Percentiles rank a stretch among this genome's conserved stretches.
These are phyloP conservation scores for Clitopilus hobsonii DNA, from an alignment of 768 basidiomycete genomes.

Conservation along the genomic window DNA sequence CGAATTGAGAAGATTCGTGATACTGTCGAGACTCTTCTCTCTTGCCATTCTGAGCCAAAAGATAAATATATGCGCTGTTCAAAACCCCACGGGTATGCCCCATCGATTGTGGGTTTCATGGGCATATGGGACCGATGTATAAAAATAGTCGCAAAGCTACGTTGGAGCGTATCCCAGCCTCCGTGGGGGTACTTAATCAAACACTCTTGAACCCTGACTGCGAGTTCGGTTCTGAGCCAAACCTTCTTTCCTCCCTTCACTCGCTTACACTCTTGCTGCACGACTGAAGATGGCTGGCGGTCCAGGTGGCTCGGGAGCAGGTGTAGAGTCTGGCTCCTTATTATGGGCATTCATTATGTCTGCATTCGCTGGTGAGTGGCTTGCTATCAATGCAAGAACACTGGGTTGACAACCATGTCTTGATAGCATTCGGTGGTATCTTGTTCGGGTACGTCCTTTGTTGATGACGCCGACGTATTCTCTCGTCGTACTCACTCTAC, in stretches of 20 bases:
- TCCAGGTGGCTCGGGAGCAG: constrained; percentile 27
- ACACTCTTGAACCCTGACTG: constrained; percentile 3
- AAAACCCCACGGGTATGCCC: not conserved
- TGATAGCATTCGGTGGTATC: constrained; percentile 40
- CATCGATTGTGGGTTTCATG: not conserved
- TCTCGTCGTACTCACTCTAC: constrained; percentile 17
- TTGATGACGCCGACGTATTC: not conserved
- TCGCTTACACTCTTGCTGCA: not conserved
- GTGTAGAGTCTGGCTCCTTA: constrained; percentile 22
- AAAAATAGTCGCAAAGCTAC: not conserved
- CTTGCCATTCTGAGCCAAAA: not conserved
- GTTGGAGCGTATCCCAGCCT: not conserved
- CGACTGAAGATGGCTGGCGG: constrained; percentile 19
- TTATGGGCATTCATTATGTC: constrained; percentile 33
- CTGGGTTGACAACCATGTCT: not conserved
- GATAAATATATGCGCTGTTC: not conserved
- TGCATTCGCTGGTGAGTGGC: constrained; percentile 30
- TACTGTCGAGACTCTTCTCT: not conserved
- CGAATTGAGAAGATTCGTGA: no score
- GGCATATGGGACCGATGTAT: not conserved
- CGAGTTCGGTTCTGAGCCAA: not conserved
- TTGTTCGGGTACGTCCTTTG: constrained; percentile 30
- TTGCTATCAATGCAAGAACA: constrained; percentile 9
- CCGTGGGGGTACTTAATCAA: not conserved
- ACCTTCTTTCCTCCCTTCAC: constrained; percentile 1